Evolutionary conservation across 1,284 basidiomycete species (phyloP).

Genomic region (Cryptococcus sp.): DNA sequence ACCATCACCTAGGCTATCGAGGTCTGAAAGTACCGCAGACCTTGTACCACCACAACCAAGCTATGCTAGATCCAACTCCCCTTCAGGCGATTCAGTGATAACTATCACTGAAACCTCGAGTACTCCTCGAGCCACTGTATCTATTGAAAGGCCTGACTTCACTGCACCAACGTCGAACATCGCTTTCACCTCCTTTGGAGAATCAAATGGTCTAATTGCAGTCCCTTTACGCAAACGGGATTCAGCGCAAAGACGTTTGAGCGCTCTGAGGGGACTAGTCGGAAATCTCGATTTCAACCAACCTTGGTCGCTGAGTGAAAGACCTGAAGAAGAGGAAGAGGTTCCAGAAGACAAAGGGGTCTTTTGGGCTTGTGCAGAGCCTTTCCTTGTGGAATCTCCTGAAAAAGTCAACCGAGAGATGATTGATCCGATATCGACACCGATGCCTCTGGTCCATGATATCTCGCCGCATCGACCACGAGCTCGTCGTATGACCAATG

Average conservation of each 20-base stretch:
- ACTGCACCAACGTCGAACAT: not conserved
- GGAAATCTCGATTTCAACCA: conserved; percentile 40
- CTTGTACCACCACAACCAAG: conserved; percentile 12
- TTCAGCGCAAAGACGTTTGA: conserved; percentile 32
- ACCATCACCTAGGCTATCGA: not conserved
- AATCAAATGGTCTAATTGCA: not conserved
- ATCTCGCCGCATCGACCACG: not conserved
- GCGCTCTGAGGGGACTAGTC: conserved; percentile 36
- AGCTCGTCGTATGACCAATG: not conserved
- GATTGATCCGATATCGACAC: not conserved
- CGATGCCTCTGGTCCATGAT: not conserved
- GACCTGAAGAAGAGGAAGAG: conserved; percentile 4
- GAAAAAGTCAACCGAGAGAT: not conserved
- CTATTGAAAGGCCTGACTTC: not conserved
- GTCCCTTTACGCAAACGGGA: conserved; percentile 19
- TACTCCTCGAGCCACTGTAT: conserved; percentile 1
- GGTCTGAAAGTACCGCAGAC: not conserved
- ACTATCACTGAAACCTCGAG: conserved; percentile 14
- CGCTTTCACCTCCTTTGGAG: not conserved
- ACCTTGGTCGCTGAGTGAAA: conserved; percentile 28
- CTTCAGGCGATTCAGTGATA: conserved; percentile 20
- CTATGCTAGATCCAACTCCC: conserved; percentile 13
- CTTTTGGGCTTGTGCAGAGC: conserved; percentile 1
- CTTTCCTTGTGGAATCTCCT: not conserved
- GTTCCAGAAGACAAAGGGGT: not conserved